phyloP scores from a whole-genome alignment of 2,329 filamentous ascomycete species.

The Pseudogymnoascus sp. region DNA sequence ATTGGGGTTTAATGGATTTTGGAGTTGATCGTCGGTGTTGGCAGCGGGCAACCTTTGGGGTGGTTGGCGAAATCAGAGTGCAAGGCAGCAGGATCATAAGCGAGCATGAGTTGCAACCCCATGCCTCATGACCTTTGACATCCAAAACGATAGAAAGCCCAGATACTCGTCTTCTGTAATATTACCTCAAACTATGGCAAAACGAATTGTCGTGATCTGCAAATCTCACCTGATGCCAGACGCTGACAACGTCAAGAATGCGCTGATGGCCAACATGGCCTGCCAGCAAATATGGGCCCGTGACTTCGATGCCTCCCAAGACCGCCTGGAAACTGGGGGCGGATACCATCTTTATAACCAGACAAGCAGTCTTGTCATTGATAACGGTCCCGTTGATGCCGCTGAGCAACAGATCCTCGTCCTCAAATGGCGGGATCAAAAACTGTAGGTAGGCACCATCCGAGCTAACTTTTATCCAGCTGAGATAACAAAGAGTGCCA shows the following conservation, averaged over 20 bases:
- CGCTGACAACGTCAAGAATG: slow-evolving; percentile 9
- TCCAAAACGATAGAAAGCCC: not conserved
- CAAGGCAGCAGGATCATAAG: not conserved
- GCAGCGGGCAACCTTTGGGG: not conserved
- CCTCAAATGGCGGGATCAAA: not conserved
- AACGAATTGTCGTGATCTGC: slow-evolving; percentile 8
- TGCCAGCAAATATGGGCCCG: slow-evolving; percentile 12
- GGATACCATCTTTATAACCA: slow-evolving; percentile 11
- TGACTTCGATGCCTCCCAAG: slow-evolving; percentile 11
- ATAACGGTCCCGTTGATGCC: not conserved
- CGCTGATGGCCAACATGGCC: slow-evolving; percentile 13
- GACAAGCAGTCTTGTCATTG: slow-evolving; percentile 11
- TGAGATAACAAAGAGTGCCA: not conserved
- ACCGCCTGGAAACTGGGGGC: slow-evolving; percentile 12
- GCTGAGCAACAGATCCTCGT: not conserved
- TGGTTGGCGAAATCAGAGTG: not conserved
- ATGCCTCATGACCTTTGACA: not conserved
- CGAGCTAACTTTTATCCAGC: not conserved
- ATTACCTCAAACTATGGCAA: not conserved
- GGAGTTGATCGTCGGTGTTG: not conserved
- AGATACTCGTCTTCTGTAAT: not conserved
- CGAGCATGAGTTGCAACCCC: not conserved
- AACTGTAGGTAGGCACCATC: not conserved
- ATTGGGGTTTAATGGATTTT: not conserved
- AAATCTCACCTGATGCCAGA: slow-evolving; percentile 13